These are phyloP conservation scores for Jacaranda copaia DNA, from an alignment of 257 asterid species.

Conservation along the genomic window DNA sequence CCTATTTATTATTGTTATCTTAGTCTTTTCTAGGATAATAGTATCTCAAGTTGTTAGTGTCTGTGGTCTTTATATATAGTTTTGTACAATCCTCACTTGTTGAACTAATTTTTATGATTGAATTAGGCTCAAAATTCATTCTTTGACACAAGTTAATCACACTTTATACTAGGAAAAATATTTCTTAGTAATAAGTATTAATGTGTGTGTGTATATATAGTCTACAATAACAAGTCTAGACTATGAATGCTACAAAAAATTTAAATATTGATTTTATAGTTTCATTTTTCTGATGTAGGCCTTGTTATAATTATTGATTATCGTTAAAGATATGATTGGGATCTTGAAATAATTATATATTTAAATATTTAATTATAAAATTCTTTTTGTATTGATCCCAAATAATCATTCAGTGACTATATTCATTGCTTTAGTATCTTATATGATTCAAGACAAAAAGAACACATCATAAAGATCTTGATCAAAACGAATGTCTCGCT, in stretches of 20 bases:
- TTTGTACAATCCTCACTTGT: no score
- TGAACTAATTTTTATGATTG: no score
- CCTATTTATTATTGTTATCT: background rate
- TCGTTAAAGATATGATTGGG: background rate
- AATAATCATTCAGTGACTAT: background rate
- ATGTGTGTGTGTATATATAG: no score
- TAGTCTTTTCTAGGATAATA: background rate
- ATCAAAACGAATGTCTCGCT: no score
- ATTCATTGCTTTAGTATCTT: no score
- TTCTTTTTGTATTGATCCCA: background rate
- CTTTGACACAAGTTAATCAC: slow-evolving; percentile 1
- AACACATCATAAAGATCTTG: no score
- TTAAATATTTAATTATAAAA: no score
- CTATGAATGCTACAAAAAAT: background rate
- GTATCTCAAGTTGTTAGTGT: slow-evolving; percentile 10
- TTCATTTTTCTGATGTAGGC: background rate
- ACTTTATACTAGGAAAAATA: background rate
- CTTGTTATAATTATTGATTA: background rate
- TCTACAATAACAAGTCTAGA: no score
- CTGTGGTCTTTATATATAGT: no score
- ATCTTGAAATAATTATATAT: background rate
- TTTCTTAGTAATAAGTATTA: background rate
- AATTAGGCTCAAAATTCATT: no score
- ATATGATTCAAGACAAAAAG: no score
- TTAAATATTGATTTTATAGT: background rate